A percentile compares a stretch with the other conserved stretches of the same genome.
Conservation (phyloP, 257 asterid species). For the Salvia miltiorrhiza region DNA sequence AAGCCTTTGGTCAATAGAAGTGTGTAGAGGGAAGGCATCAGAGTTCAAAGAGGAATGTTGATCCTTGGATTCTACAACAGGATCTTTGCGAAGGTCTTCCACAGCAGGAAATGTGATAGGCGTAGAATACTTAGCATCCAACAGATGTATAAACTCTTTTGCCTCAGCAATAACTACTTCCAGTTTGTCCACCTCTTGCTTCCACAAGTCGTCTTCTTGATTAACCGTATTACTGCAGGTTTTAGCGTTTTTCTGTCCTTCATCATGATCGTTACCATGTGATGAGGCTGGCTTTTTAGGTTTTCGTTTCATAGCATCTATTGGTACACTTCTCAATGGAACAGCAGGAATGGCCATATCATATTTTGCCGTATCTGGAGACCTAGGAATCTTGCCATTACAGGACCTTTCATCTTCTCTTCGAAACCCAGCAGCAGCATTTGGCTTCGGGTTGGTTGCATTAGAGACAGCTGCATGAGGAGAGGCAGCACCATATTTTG, state of each 20-base stretch:
- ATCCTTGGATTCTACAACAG: neutral
- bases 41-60: neutral
- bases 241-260: neutral
- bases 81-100: neutral
- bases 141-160: slow-evolving; percentile 2
- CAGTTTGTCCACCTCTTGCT: neutral
- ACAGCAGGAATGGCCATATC: slow-evolving; percentile 15
- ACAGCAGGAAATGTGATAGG: neutral
- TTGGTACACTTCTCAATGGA: slow-evolving; percentile 28
- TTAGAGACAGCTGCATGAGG: too few species aligned
- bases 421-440: too few species aligned
- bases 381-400: neutral
- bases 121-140: neutral
- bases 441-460: too few species aligned
- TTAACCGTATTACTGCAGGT: neutral
- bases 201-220: slow-evolving; percentile 4
- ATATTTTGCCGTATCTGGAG: neutral
- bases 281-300: neutral
- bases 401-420: neutral
- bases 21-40: neutral
- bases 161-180: slow-evolving; percentile 21
- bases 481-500: neutral
- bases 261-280: neutral
- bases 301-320: neutral
- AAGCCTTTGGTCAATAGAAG: neutral